Conservation (phyloP, 306 rosid species). For the Vicia villosa region DNA sequence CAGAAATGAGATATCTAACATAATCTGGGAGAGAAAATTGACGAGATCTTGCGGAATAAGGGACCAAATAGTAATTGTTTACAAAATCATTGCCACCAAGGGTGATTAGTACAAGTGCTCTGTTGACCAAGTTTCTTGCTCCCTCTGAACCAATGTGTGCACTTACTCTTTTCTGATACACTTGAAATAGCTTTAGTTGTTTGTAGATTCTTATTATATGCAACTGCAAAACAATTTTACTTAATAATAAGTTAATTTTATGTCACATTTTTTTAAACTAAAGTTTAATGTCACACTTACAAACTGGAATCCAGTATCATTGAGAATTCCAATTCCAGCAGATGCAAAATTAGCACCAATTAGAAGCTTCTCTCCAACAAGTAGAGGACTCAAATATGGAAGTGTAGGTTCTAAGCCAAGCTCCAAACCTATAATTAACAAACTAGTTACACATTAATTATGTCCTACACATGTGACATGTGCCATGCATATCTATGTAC, state of each 20-base stretch:
- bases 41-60: slow-evolving; percentile 83
- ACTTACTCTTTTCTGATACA: slow-evolving; percentile 62
- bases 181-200: slow-evolving; percentile 60
- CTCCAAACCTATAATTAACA: slow-evolving; percentile 54
- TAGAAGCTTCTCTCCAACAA: slow-evolving; percentile 57
- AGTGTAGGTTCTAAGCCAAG: slow-evolving; percentile 68
- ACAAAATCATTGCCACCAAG: slow-evolving; percentile 93
- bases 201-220: slow-evolving; percentile 66
- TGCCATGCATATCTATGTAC: slow-evolving; percentile 11
- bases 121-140: slow-evolving; percentile 49
- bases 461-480: not conserved
- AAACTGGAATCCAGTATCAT: slow-evolving; percentile 83
- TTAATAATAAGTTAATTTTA: too few species aligned
- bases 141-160: slow-evolving; percentile 56
- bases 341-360: slow-evolving; percentile 89
- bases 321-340: slow-evolving; percentile 88
- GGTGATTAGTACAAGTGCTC: slow-evolving; percentile 66
- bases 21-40: slow-evolving; percentile 79
- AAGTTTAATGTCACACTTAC: slow-evolving; percentile 45
- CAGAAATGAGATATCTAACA: slow-evolving; percentile 65
- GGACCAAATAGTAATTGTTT: slow-evolving; percentile 81
- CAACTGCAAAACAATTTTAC: slow-evolving; percentile 45
- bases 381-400: slow-evolving; percentile 75
- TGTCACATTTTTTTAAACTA: not conserved
- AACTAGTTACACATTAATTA: not conserved